Percentiles rank a stretch among this genome's conserved stretches.
phyloP scores from a whole-genome alignment of 495 filamentous ascomycete species.

The Lophiotrema nucula region DNA sequence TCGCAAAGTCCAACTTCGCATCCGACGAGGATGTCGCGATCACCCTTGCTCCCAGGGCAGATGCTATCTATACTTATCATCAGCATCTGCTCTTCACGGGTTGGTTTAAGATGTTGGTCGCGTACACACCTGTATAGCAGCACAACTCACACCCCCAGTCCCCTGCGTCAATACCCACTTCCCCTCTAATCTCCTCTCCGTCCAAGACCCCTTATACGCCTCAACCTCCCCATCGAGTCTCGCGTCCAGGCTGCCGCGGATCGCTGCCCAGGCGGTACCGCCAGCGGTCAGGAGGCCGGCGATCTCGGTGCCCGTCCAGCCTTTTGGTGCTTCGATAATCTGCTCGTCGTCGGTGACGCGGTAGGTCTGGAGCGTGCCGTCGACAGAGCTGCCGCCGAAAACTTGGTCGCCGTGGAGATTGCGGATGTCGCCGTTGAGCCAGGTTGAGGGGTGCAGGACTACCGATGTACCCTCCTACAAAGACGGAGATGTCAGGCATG shows the following conservation, averaged over 20 bases:
- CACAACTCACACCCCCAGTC: constrained; percentile 42
- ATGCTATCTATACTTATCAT: constrained; percentile 25
- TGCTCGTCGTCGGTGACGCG: constrained; percentile 34
- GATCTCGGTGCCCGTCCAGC: constrained; percentile 39
- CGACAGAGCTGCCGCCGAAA: constrained; percentile 27
- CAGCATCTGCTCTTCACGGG: neutral
- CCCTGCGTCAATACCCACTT: constrained; percentile 38
- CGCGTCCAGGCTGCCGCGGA: constrained; percentile 1
- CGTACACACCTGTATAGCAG: constrained; percentile 28
- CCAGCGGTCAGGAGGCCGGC: constrained; percentile 41
- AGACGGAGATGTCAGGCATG: too few relatives aligned
- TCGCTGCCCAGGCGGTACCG: constrained; percentile 37
- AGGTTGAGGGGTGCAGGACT: constrained; percentile 33
- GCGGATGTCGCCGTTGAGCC: constrained; percentile 27
- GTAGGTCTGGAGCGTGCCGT: constrained; percentile 34
- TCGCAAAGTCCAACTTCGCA: constrained; percentile 34
- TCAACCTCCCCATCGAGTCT: constrained; percentile 1
- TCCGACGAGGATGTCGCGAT: constrained; percentile 40
- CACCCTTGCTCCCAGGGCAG: constrained; percentile 35
- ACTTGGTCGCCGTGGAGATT: constrained; percentile 21
- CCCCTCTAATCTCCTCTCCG: constrained; percentile 21
- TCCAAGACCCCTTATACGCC: neutral
- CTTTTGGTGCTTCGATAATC: constrained; percentile 37
- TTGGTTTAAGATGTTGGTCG: too few relatives aligned
- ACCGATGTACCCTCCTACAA: constrained; percentile 7